Percentiles rank a stretch among this genome's conserved stretches.
These are phyloP conservation scores for Botrytis squamosa DNA, from an alignment of 2,329 filamentous ascomycete species.

Conservation along the genomic window DNA sequence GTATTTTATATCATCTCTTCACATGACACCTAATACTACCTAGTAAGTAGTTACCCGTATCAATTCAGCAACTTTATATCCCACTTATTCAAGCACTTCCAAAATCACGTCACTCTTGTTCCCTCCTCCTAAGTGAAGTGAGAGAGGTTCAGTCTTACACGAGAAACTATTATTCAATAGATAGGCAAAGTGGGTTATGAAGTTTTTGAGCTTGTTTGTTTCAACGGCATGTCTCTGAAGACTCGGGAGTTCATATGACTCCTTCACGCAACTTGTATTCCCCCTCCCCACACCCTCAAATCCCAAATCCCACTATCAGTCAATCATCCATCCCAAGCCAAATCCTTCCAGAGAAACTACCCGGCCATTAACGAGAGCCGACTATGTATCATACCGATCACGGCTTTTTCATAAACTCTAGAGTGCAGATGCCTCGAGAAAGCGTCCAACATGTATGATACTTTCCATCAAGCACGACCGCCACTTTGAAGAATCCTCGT, in stretches of 20 bases:
- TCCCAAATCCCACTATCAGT: not conserved
- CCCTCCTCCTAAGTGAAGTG: not conserved
- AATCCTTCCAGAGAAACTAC: not conserved
- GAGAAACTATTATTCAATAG: not conserved
- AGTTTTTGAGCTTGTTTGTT: not conserved
- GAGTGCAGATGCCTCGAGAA: not conserved
- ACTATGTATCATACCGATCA: not conserved
- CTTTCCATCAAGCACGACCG: conserved; percentile 33
- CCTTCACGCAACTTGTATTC: not conserved
- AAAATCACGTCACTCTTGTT: not conserved
- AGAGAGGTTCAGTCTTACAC: not conserved
- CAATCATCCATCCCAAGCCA: conserved; percentile 1
- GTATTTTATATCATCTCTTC: not conserved
- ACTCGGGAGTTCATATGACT: not conserved
- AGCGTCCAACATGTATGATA: not conserved
- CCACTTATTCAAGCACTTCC: not conserved
- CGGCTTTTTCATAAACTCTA: not conserved
- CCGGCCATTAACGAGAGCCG: not conserved
- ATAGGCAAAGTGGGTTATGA: not conserved
- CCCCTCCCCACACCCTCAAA: not conserved
- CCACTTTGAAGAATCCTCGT: conserved; percentile 74
- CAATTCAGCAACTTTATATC: not conserved
- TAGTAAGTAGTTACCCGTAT: not conserved
- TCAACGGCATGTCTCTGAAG: not conserved
- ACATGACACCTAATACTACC: conserved; percentile 2